Conservation (phyloP, 768 basidiomycete genomes). For the Mycena vulgaris region DNA sequence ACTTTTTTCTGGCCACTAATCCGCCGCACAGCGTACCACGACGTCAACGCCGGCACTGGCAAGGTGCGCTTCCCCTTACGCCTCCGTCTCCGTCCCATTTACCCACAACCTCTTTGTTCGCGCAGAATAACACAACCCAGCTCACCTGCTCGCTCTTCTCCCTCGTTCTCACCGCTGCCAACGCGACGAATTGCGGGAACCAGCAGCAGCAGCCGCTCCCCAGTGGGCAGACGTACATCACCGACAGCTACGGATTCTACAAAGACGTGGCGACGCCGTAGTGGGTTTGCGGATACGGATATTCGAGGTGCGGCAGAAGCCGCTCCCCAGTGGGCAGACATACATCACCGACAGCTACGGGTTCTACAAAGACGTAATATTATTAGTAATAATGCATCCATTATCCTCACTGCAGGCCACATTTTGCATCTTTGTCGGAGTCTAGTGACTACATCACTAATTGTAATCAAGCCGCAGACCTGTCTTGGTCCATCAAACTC, state of each 20-base stretch:
- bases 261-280: background rate
- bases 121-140: background rate
- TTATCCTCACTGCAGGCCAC: too few species aligned
- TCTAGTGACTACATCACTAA: too few species aligned
- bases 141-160: conserved; percentile 34
- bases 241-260: conserved; percentile 10
- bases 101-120: too few species aligned
- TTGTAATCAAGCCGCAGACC: too few species aligned
- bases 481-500: too few species aligned
- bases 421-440: too few species aligned
- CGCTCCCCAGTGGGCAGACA: background rate
- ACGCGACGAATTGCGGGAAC: conserved; percentile 32
- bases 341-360: conserved; percentile 24
- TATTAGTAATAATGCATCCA: too few species aligned
- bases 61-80: background rate
- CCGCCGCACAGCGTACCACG: conserved; percentile 16
- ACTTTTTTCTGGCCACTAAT: background rate
- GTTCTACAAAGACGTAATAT: background rate
- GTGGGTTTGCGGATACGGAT: too few species aligned
- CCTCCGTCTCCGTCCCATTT: background rate
- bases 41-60: conserved; percentile 12
- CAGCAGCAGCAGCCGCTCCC: conserved; percentile 28
- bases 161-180: background rate
- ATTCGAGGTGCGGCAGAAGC: conserved; percentile 26
- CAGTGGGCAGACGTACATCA: background rate